Conservation (phyloP, 106 monocot species). For the Allium fistulosum region DNA sequence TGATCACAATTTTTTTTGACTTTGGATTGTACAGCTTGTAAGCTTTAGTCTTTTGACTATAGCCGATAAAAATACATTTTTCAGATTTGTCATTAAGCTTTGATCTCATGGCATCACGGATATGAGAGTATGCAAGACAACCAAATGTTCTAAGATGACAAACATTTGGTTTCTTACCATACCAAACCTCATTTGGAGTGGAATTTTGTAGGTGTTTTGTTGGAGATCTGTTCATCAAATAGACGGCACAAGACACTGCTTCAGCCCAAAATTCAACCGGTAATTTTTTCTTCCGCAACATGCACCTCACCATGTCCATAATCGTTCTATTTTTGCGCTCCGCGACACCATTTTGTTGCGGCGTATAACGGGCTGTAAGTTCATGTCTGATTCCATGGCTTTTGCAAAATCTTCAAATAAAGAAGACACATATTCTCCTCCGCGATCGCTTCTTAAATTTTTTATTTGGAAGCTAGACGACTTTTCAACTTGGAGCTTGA, state of each 20-base stretch:
- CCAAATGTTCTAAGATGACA: not conserved
- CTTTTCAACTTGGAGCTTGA: not conserved
- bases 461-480: not conserved
- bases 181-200: not conserved
- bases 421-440: not conserved
- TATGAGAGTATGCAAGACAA: not conserved
- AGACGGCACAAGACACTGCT: not conserved
- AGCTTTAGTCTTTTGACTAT: conserved; percentile 1
- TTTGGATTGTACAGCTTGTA: not conserved
- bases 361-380: not conserved
- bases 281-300: not conserved
- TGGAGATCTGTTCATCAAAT: conserved; percentile 1
- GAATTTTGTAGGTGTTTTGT: not conserved
- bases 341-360: not conserved
- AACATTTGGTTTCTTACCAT: not conserved
- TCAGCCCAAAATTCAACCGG: not conserved
- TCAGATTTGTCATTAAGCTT: not conserved
- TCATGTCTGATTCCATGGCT: not conserved
- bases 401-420: not conserved
- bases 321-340: not conserved
- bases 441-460: not conserved
- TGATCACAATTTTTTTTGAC: not conserved
- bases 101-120: not conserved
- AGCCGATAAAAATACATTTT: not conserved
- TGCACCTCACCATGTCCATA: not conserved